A percentile compares a stretch with the other conserved stretches of the same genome.
These are phyloP conservation scores for Phyllachora maydis DNA, from an alignment of 2,329 filamentous ascomycete species.

Conservation along the genomic window DNA sequence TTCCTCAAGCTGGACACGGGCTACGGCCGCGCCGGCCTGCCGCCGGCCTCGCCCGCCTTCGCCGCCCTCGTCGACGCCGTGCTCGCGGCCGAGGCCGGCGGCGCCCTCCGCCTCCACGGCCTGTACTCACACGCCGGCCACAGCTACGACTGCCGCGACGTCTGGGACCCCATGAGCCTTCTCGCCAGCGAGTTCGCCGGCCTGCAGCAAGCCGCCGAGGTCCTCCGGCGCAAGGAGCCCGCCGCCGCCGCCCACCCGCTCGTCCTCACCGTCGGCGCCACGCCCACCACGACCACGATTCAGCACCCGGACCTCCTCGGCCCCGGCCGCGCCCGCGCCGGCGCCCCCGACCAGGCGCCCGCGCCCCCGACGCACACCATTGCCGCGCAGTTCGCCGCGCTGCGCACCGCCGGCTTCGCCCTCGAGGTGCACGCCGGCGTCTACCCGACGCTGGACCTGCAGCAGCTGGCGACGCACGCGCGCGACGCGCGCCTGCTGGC, in stretches of 20 bases:
- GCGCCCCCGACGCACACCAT: neutral
- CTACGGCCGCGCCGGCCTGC: slow-evolving; percentile 47
- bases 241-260: slow-evolving; percentile 9
- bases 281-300: slow-evolving; percentile 48
- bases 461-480: slow-evolving; percentile 57
- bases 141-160: slow-evolving; percentile 39
- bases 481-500: slow-evolving; percentile 18
- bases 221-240: slow-evolving; percentile 12
- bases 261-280: slow-evolving; percentile 53
- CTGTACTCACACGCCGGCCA: slow-evolving; percentile 58
- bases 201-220: slow-evolving; percentile 22
- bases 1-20: slow-evolving; percentile 63
- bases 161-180: slow-evolving; percentile 32
- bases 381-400: neutral
- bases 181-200: slow-evolving; percentile 38
- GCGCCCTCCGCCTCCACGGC: slow-evolving; percentile 28
- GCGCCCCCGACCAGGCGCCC: too few relatives aligned
- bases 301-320: slow-evolving; percentile 15
- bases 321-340: slow-evolving; percentile 3
- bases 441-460: slow-evolving; percentile 57
- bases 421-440: slow-evolving; percentile 61
- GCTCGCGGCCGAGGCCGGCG: slow-evolving; percentile 18
- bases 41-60: slow-evolving; percentile 24
- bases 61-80: slow-evolving; percentile 21
- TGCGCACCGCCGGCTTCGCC: slow-evolving; percentile 11